Conservation (phyloP, 2,329 filamentous ascomycete genomes). For the Fonsecaea pedrosoi region DNA sequence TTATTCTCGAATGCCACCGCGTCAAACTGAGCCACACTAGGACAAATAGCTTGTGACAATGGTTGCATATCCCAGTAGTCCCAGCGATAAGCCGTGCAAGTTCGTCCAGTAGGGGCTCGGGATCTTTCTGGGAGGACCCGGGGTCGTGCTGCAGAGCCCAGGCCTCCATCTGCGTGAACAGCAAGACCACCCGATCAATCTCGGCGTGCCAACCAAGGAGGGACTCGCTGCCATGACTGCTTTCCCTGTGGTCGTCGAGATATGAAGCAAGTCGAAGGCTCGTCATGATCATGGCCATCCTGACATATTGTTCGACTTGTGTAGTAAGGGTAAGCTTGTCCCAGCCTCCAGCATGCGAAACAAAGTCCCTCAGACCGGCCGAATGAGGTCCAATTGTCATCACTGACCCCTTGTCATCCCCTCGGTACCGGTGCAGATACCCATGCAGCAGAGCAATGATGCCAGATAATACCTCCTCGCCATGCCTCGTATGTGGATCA, state of each 20-base stretch:
- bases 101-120: neutral
- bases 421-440: conserved; percentile 5
- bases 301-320: conserved; percentile 15
- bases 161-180: conserved; percentile 1
- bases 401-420: neutral
- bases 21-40: conserved; percentile 12
- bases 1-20: conserved; percentile 8
- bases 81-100: neutral
- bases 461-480: conserved; percentile 12
- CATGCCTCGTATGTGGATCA: conserved; percentile 6
- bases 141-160: neutral
- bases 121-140: neutral
- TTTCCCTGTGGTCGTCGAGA: neutral
- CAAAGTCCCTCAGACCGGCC: conserved; percentile 7
- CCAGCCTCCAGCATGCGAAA: conserved; percentile 9
- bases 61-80: neutral
- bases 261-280: conserved; percentile 6
- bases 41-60: conserved; percentile 17
- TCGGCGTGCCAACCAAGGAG: conserved; percentile 5
- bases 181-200: neutral
- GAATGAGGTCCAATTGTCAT: conserved; percentile 6
- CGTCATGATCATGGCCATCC: conserved; percentile 16
- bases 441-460: conserved; percentile 15
- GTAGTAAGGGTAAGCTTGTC: neutral
- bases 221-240: neutral